Conservation (phyloP, 1,284 basidiomycete species). For the Irpex sp. region DNA sequence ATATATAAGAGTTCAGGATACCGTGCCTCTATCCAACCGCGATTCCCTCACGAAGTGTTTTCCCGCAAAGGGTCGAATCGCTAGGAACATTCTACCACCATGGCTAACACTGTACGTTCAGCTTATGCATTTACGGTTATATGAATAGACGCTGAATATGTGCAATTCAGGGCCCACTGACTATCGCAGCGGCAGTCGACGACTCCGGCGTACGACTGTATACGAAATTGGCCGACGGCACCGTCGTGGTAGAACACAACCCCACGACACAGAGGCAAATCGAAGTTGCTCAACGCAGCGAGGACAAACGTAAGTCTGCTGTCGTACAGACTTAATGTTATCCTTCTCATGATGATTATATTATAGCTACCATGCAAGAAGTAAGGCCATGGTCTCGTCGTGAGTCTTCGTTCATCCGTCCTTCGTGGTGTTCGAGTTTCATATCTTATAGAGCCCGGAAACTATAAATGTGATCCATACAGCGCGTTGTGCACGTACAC, state of each 20-base stretch:
- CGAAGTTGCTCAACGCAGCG: neutral
- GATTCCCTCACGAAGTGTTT: too few species aligned
- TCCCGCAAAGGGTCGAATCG: too few species aligned
- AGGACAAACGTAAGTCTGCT: neutral
- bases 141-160: too few species aligned
- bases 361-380: neutral
- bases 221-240: neutral
- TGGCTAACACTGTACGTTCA: too few species aligned
- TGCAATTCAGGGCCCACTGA: neutral
- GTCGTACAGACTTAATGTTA: neutral
- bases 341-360: neutral
- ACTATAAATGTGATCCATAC: neutral
- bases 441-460: neutral
- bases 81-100: too few species aligned
- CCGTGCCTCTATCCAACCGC: too few species aligned
- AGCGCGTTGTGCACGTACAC: neutral
- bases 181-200: neutral
- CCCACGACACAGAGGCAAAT: neutral
- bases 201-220: neutral
- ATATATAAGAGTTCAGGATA: too few species aligned
- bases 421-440: neutral
- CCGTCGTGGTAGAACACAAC: neutral
- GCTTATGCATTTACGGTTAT: too few species aligned
- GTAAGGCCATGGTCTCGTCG: neutral
- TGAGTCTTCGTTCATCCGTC: neutral